These are phyloP conservation scores for Escovopsis sp. DNA, from an alignment of 2,329 filamentous ascomycete genomes.

Conservation along the genomic window DNA sequence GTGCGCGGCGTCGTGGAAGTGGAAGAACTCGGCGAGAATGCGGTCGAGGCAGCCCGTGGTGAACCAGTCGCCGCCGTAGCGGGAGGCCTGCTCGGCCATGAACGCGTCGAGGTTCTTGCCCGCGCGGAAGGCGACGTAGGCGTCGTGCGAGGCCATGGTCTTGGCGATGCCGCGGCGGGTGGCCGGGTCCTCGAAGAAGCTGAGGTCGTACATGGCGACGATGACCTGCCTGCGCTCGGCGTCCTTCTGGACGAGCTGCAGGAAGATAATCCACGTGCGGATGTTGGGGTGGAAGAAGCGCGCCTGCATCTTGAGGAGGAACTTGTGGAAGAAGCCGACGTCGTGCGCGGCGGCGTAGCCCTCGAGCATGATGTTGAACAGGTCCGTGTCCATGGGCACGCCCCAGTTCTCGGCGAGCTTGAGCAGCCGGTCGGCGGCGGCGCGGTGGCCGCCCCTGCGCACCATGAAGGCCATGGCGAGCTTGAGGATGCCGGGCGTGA, in stretches of 20 bases:
- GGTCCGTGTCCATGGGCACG: slow-evolving; percentile 29
- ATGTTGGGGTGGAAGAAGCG: slow-evolving; percentile 26
- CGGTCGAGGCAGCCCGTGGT: slow-evolving; percentile 20
- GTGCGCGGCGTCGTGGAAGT: slow-evolving; percentile 18
- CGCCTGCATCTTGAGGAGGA: slow-evolving; percentile 26
- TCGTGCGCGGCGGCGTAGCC: slow-evolving; percentile 26
- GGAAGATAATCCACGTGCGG: slow-evolving; percentile 33
- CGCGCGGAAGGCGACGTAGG: slow-evolving; percentile 24
- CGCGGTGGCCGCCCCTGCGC: slow-evolving; percentile 19
- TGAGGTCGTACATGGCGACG: slow-evolving; percentile 30
- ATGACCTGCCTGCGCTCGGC: slow-evolving; percentile 34
- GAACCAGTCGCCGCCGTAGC: slow-evolving; percentile 34
- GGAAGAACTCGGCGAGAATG: slow-evolving; percentile 28
- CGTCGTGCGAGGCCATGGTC: slow-evolving; percentile 29
- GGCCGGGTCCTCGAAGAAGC: slow-evolving; percentile 24
- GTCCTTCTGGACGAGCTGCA: slow-evolving; percentile 43
- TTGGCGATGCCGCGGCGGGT: slow-evolving; percentile 24
- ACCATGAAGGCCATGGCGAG: slow-evolving; percentile 29
- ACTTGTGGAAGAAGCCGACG: slow-evolving; percentile 24
- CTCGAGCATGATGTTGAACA: slow-evolving; percentile 33
- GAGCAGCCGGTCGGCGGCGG: slow-evolving; percentile 22
- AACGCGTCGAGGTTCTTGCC: slow-evolving; percentile 23
- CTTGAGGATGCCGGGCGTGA: slow-evolving; percentile 28
- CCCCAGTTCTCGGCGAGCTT: slow-evolving; percentile 20
- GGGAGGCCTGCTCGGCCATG: slow-evolving; percentile 22